Percentiles rank a stretch among this genome's conserved stretches.
phyloP scores from a whole-genome alignment of 1,139 yeast genomes.

The Sugiyamaella japonica region DNA sequence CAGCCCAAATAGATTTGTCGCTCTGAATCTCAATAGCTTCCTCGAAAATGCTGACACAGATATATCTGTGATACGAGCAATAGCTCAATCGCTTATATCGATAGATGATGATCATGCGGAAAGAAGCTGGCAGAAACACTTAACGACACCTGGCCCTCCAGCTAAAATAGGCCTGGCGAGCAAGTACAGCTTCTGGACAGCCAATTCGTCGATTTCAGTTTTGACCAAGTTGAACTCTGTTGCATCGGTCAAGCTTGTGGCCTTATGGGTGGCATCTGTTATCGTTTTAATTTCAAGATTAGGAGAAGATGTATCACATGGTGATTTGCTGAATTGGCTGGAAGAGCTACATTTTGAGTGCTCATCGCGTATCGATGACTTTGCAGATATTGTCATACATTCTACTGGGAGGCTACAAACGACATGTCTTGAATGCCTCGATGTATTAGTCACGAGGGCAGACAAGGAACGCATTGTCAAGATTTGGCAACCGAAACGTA shows the following conservation, averaged over 20 bases:
- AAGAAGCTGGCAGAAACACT: conserved; percentile 8
- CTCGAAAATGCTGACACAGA: neutral
- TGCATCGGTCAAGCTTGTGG: conserved; percentile 14
- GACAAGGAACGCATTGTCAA: neutral
- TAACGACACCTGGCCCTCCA: neutral
- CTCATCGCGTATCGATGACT: neutral
- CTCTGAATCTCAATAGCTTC: neutral
- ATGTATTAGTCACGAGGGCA: neutral
- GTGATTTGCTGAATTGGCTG: conserved; percentile 17
- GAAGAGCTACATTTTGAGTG: neutral
- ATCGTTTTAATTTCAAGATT: conserved; percentile 12
- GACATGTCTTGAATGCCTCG: neutral
- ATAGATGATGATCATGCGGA: conserved; percentile 3
- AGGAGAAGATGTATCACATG: conserved; percentile 10
- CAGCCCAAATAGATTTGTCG: neutral
- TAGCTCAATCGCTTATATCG: conserved; percentile 7
- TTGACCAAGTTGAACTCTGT: neutral
- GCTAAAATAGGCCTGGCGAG: neutral
- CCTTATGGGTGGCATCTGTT: conserved; percentile 20
- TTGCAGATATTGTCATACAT: neutral
- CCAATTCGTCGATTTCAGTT: neutral
- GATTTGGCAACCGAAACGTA: conserved; percentile 7
- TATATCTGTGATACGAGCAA: conserved; percentile 2
- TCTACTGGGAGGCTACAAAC: neutral
- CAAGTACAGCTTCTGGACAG: neutral